Evolutionary conservation across 2,329 filamentous ascomycete species (phyloP).

Genomic region (Pseudopithomyces maydicus): DNA sequence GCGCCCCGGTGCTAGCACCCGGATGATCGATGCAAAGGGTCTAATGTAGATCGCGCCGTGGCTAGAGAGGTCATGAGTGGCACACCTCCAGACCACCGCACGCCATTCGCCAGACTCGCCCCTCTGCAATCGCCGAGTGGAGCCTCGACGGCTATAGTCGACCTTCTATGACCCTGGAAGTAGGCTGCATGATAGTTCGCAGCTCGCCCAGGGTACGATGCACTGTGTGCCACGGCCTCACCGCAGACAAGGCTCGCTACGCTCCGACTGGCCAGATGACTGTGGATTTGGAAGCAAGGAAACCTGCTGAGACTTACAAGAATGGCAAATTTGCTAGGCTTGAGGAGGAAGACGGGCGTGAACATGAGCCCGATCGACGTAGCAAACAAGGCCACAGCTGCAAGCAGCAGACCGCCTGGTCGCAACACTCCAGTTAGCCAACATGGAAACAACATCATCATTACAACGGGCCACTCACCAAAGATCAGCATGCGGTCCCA

Average conservation of each 20-base stretch:
- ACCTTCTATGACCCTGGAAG: conserved; percentile 12
- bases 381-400: conserved; percentile 88
- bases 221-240: conserved; percentile 31
- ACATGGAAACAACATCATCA: neutral
- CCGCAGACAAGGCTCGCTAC: conserved; percentile 23
- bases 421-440: conserved; percentile 30
- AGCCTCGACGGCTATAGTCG: conserved; percentile 12
- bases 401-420: conserved; percentile 87
- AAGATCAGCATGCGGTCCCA: conserved; percentile 97
- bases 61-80: conserved; percentile 44
- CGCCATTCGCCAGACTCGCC: conserved; percentile 25
- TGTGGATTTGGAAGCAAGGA: conserved; percentile 21
- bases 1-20: conserved; percentile 45
- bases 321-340: conserved; percentile 92
- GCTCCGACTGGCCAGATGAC: conserved; percentile 21
- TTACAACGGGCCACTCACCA: conserved; percentile 46
- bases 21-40: conserved; percentile 47
- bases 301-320: conserved; percentile 71
- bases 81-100: conserved; percentile 16
- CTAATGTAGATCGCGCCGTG: conserved; percentile 40
- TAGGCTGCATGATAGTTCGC: conserved; percentile 37
- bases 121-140: conserved; percentile 19
- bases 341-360: conserved; percentile 68
- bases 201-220: conserved; percentile 29
- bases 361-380: conserved; percentile 91